Percentiles rank a stretch among this genome's conserved stretches.
phyloP scores from a whole-genome alignment of 2,329 filamentous ascomycete genomes.

The Microdochium bolleyi region DNA sequence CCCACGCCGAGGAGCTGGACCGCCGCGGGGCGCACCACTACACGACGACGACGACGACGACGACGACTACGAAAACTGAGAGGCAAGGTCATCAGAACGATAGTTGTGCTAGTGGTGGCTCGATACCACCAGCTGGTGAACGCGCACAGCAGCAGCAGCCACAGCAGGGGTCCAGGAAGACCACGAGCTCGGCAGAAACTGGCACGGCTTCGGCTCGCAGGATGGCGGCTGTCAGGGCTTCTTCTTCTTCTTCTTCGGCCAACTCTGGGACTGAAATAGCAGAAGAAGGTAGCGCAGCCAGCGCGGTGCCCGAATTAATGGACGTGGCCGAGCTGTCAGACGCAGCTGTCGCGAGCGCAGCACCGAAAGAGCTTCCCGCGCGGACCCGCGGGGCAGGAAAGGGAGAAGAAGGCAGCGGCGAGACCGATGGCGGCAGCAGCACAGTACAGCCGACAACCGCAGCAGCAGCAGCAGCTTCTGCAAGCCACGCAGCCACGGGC shows the following conservation, averaged over 20 bases:
- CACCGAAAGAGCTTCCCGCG: background rate
- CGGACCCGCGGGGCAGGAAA: too few relatives aligned
- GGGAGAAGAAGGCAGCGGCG: too few relatives aligned
- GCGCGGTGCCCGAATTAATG: background rate
- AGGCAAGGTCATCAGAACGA: background rate
- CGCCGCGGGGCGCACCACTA: background rate
- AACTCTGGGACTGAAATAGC: too few relatives aligned
- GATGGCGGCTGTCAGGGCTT: background rate
- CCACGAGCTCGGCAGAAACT: background rate
- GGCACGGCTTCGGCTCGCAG: background rate
- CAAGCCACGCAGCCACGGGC: background rate
- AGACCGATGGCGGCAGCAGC: background rate
- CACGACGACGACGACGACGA: too few relatives aligned
- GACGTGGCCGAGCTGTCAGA: background rate
- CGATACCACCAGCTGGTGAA: background rate
- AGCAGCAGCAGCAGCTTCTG: background rate
- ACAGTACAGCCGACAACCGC: background rate
- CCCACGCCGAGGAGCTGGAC: background rate
- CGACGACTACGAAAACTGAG: background rate
- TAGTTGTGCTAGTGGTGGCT: too few relatives aligned
- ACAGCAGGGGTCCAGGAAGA: background rate
- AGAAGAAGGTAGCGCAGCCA: background rate
- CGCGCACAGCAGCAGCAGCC: background rate
- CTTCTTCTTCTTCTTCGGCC: too few relatives aligned
- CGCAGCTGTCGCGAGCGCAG: background rate